Evolutionary conservation across 306 rosid genomes (phyloP).

Genomic region (Rosa persica): DNA sequence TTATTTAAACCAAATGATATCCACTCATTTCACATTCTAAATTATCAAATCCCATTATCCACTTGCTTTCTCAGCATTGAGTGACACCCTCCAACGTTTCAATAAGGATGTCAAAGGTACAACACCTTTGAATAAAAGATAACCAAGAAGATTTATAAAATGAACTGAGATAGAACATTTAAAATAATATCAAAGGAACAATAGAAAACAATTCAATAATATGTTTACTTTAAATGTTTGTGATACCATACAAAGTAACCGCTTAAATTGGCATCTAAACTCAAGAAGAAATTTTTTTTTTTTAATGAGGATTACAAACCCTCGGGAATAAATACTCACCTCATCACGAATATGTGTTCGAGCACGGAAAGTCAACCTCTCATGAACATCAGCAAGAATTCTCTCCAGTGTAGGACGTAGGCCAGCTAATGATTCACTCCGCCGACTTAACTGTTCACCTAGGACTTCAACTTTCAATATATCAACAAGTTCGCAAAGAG

Average conservation of each 20-base stretch:
- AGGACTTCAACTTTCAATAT: conserved; percentile 91
- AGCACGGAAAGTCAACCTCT: conserved; percentile 94
- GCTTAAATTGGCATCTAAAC: background rate
- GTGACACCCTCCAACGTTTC: background rate
- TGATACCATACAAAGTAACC: background rate
- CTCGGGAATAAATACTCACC: conserved; percentile 43
- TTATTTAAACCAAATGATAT: background rate
- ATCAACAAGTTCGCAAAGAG: conserved; percentile 93
- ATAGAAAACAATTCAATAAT: background rate
- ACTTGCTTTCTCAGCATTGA: background rate
- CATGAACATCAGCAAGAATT: conserved; percentile 95
- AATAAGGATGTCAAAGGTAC: background rate
- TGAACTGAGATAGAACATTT: background rate
- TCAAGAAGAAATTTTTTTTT: background rate
- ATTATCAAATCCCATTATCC: background rate
- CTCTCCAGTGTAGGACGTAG: conserved; percentile 87
- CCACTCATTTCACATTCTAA: background rate
- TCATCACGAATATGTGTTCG: conserved; percentile 92
- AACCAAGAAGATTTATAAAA: background rate
- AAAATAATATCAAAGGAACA: background rate
- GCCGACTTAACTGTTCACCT: conserved; percentile 74
- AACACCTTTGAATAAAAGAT: background rate
- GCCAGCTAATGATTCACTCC: conserved; percentile 82
- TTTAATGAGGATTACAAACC: background rate
- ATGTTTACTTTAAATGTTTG: too few relatives aligned